phyloP scores from a whole-genome alignment of 495 filamentous ascomycete genomes.

The Hypoxylon rickii region DNA sequence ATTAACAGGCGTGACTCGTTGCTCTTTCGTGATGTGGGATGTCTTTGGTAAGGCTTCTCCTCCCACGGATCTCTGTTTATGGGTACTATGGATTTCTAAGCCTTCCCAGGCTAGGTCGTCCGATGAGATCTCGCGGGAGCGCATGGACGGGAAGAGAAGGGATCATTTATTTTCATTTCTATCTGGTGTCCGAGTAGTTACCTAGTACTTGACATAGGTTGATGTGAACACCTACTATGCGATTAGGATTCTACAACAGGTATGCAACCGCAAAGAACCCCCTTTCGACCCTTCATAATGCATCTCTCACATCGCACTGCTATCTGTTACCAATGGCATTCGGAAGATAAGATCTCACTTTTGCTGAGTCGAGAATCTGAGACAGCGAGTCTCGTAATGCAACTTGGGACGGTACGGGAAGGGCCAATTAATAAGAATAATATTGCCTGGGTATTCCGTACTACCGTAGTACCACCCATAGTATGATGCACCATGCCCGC shows the following conservation, averaged over 20 bases:
- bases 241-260: no score
- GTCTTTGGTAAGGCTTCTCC: background rate
- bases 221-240: background rate
- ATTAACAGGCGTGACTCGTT: constrained; percentile 4
- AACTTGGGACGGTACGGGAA: constrained; percentile 16
- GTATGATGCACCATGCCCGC: background rate
- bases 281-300: background rate
- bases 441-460: background rate
- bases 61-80: constrained; percentile 10
- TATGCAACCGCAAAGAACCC: constrained; percentile 11
- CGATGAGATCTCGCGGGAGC: constrained; percentile 26
- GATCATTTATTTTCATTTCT: no score
- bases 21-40: constrained; percentile 5
- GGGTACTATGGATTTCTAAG: no score
- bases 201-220: no score
- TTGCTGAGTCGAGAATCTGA: constrained; percentile 27
- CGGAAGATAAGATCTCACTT: constrained; percentile 26
- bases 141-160: no score
- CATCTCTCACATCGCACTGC: constrained; percentile 4
- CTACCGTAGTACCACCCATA: no score
- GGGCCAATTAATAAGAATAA: constrained; percentile 16
- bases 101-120: constrained; percentile 15
- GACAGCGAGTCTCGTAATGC: constrained; percentile 29
- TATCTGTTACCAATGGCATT: constrained; percentile 18
- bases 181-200: no score